Evolutionary conservation across 2,329 filamentous ascomycete species (phyloP).

Genomic region (Cladosporium sp.): DNA sequence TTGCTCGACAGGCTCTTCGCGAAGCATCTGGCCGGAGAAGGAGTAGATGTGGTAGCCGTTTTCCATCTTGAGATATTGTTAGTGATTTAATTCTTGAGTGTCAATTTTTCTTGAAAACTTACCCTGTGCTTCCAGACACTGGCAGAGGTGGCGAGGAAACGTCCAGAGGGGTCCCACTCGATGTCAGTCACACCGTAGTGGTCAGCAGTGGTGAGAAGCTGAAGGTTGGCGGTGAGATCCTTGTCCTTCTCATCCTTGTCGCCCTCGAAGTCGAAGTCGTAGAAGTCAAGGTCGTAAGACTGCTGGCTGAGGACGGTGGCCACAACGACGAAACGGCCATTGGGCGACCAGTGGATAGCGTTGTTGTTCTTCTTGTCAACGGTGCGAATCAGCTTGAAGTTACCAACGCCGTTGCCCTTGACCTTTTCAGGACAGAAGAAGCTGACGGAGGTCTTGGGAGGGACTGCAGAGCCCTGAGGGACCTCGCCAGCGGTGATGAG

Average conservation of each 20-base stretch:
- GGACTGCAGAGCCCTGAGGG: conserved; percentile 69
- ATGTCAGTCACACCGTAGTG: conserved; percentile 98
- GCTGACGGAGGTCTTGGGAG: conserved; percentile 87
- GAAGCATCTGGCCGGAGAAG: conserved; percentile 83
- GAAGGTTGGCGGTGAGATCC: conserved; percentile 88
- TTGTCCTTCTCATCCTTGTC: conserved; percentile 92
- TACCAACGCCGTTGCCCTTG: conserved; percentile 76
- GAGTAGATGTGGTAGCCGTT: conserved; percentile 98
- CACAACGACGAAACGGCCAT: conserved; percentile 89
- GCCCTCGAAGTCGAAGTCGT: conserved; percentile 95
- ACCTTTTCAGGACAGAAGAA: conserved; percentile 97
- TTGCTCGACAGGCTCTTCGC: conserved; percentile 89
- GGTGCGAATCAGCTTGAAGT: conserved; percentile 94
- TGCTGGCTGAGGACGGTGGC: conserved; percentile 90
- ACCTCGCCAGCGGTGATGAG: conserved; percentile 93
- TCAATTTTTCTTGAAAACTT: conserved; percentile 40
- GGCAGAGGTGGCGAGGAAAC: conserved; percentile 89
- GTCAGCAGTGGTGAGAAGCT: conserved; percentile 88
- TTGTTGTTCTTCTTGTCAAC: conserved; percentile 99
- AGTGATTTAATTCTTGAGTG: conserved; percentile 6
- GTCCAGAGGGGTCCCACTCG: conserved; percentile 95
- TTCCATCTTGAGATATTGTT: conserved; percentile 68
- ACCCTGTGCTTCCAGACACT: conserved; percentile 94
- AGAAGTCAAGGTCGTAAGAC: conserved; percentile 95
- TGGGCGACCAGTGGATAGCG: conserved; percentile 97